Conservation (phyloP, 805 yeast species). For the Metschnikowia anglica region DNA sequence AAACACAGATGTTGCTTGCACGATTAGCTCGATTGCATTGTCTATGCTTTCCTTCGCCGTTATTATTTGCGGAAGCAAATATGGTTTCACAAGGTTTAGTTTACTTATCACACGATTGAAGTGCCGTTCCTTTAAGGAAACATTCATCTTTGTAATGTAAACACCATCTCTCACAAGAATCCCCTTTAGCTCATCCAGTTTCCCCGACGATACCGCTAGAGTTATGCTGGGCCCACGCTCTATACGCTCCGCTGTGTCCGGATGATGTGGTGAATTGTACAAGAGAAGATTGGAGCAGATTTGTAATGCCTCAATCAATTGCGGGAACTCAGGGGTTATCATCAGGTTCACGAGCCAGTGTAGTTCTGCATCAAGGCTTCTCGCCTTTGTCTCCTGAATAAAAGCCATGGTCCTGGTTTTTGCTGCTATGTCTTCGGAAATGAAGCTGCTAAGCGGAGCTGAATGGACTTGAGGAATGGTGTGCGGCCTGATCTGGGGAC, state of each 20-base stretch:
- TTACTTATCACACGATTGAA: conserved; percentile 34
- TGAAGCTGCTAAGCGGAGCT: too few species aligned
- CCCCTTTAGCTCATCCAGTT: conserved; percentile 61
- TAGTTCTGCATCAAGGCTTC: conserved; percentile 20
- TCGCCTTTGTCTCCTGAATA: conserved; percentile 8
- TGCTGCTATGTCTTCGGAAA: neutral
- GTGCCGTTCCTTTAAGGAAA: conserved; percentile 41
- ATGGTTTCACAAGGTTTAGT: conserved; percentile 30
- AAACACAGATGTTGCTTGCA: conserved; percentile 22
- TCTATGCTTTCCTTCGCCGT: conserved; percentile 46
- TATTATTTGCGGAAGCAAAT: conserved; percentile 45
- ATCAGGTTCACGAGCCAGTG: conserved; percentile 21
- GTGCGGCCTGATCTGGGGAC: too few species aligned
- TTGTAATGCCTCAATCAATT: conserved; percentile 35
- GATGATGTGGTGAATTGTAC: conserved; percentile 38
- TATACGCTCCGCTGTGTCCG: conserved; percentile 26
- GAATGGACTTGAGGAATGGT: too few species aligned
- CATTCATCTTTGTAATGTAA: conserved; percentile 49
- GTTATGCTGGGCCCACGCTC: conserved; percentile 45
- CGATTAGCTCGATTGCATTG: conserved; percentile 30
- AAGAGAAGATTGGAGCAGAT: conserved; percentile 38
- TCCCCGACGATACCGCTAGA: conserved; percentile 55
- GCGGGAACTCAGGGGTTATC: conserved; percentile 22
- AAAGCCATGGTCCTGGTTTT: conserved; percentile 4
- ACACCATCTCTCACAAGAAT: conserved; percentile 55